These are phyloP conservation scores for Tilletia caries DNA, from an alignment of 1,284 basidiomycete species.

Conservation along the genomic window DNA sequence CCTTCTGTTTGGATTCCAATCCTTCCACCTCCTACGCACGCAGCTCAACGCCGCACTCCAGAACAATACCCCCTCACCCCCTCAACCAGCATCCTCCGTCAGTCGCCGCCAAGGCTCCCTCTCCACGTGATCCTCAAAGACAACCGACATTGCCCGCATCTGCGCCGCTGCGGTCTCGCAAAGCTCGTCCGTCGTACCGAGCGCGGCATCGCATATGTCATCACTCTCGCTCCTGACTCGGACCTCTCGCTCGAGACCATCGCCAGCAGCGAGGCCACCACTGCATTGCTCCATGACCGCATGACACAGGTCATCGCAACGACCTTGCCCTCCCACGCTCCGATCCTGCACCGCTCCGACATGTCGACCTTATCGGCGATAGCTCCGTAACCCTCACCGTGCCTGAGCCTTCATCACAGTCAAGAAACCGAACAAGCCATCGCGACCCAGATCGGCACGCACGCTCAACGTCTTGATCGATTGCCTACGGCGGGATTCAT, in stretches of 20 bases:
- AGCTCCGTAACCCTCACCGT: conserved; percentile 25
- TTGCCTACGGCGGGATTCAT: too few relatives aligned
- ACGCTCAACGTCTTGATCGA: too few relatives aligned
- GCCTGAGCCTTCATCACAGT: too few relatives aligned
- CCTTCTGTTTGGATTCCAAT: too few relatives aligned
- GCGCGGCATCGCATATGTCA: conserved; percentile 72
- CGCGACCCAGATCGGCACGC: too few relatives aligned
- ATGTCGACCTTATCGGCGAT: conserved; percentile 61
- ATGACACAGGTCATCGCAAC: conserved; percentile 78
- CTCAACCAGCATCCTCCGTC: conserved; percentile 45
- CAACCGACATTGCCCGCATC: conserved; percentile 80
- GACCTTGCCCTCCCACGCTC: conserved; percentile 64
- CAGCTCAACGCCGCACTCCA: conserved; percentile 53
- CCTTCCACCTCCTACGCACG: too few relatives aligned
- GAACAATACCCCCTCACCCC: conserved; percentile 57
- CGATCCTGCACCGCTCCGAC: too few relatives aligned
- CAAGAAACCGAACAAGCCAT: too few relatives aligned
- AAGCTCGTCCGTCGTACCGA: conserved; percentile 74
- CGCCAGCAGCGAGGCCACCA: conserved; percentile 17
- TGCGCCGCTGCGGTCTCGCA: conserved; percentile 70
- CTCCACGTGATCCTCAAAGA: conserved; percentile 95
- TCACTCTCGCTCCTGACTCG: conserved; percentile 59
- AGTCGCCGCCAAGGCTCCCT: conserved; percentile 58
- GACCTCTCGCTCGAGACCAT: conserved; percentile 23
- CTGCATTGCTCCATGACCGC: conserved; percentile 63